phyloP scores from a whole-genome alignment of 2,329 filamentous ascomycete genomes.

The Bertia moriformis region DNA sequence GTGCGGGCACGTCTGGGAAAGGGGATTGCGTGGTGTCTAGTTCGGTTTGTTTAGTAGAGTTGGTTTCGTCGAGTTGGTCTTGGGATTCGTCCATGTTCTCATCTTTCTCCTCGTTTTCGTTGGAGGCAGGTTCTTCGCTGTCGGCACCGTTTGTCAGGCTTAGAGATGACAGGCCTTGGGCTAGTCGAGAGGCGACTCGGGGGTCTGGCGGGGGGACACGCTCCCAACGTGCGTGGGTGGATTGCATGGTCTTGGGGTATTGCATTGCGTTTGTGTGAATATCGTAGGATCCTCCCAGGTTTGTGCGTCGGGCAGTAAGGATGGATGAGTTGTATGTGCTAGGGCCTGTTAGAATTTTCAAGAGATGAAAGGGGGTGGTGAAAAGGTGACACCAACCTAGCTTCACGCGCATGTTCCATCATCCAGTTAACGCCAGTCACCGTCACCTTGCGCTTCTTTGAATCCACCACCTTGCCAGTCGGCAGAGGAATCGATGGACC shows the following conservation, averaged over 20 bases:
- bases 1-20: constrained; percentile 36
- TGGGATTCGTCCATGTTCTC: constrained; percentile 2
- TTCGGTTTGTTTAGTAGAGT: constrained; percentile 5
- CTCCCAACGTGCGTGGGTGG: constrained; percentile 73
- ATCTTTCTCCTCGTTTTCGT: background rate
- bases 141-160: constrained; percentile 8
- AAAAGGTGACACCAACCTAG: constrained; percentile 53
- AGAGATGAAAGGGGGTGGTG: background rate
- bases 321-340: constrained; percentile 77
- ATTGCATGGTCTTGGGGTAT: constrained; percentile 76
- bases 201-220: constrained; percentile 34
- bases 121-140: background rate
- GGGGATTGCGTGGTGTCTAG: constrained; percentile 2
- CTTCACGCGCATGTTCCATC: constrained; percentile 80
- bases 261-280: constrained; percentile 87
- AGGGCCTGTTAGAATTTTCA: constrained; percentile 4
- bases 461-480: constrained; percentile 58
- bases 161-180: constrained; percentile 9
- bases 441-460: constrained; percentile 72
- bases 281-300: constrained; percentile 70
- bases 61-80: constrained; percentile 4
- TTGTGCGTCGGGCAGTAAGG: constrained; percentile 51
- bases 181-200: constrained; percentile 3
- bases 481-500: constrained; percentile 62
- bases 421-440: constrained; percentile 95